Evolutionary conservation across 768 basidiomycete genomes (phyloP).

Genomic region (Boletus fagicola): DNA sequence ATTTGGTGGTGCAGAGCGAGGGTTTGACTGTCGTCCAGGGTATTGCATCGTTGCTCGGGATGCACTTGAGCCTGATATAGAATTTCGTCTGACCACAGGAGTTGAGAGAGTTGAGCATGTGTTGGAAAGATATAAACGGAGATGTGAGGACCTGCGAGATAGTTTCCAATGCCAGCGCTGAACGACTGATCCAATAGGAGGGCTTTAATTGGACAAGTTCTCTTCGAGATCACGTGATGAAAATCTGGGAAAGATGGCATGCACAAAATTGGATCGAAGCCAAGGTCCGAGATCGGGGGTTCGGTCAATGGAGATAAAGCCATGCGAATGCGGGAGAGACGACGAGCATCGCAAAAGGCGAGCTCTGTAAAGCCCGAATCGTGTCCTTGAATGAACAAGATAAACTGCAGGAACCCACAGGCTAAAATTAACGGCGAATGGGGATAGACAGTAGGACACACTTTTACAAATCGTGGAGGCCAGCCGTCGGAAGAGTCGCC

Average conservation of each 20-base stretch:
- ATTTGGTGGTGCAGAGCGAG: slow-evolving; percentile 51
- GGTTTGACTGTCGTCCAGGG: slow-evolving; percentile 50
- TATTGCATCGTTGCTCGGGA: slow-evolving; percentile 64
- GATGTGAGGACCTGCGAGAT: slow-evolving; percentile 60
- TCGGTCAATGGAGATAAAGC: slow-evolving; percentile 55
- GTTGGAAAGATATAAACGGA: neutral
- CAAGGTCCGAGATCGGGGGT: slow-evolving; percentile 68
- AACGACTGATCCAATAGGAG: slow-evolving; percentile 79
- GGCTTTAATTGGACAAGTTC: slow-evolving; percentile 67
- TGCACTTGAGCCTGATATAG: slow-evolving; percentile 73
- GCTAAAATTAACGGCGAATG: neutral
- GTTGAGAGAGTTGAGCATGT: neutral
- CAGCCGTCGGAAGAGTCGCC: slow-evolving; percentile 45
- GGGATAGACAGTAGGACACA: slow-evolving; percentile 11
- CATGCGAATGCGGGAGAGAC: slow-evolving; percentile 69
- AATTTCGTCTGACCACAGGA: slow-evolving; percentile 52
- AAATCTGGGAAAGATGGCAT: slow-evolving; percentile 62
- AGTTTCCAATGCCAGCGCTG: slow-evolving; percentile 80
- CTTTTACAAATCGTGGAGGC: slow-evolving; percentile 71
- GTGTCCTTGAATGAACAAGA: slow-evolving; percentile 53
- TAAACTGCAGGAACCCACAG: slow-evolving; percentile 43
- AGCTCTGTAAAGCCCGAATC: slow-evolving; percentile 42
- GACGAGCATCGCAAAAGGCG: slow-evolving; percentile 70
- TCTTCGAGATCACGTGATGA: slow-evolving; percentile 44
- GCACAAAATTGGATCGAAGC: slow-evolving; percentile 73